Conservation (phyloP, 805 yeast species). For the Zygoascus flipseniorum region DNA sequence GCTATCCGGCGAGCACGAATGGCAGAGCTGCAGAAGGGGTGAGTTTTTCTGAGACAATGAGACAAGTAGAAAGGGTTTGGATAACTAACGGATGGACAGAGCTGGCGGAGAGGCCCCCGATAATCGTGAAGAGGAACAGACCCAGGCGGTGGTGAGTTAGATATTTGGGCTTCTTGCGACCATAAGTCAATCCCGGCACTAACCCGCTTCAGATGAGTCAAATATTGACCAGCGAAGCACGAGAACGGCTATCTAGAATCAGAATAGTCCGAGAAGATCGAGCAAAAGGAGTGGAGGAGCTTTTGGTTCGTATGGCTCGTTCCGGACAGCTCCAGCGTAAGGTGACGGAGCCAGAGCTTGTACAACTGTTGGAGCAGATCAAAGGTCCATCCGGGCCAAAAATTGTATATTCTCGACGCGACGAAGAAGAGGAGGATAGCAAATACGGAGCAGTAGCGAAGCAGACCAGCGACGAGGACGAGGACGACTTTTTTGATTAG, state of each 20-base stretch:
- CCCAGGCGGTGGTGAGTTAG: constrained; percentile 23
- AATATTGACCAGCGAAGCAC: constrained; percentile 70
- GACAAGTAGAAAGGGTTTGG: neutral
- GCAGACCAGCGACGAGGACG: constrained; percentile 29
- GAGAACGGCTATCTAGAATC: constrained; percentile 81
- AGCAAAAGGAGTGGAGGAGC: constrained; percentile 74
- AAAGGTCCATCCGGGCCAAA: constrained; percentile 53
- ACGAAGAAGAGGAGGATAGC: constrained; percentile 31
- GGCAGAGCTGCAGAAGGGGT: constrained; percentile 60
- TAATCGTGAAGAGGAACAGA: constrained; percentile 30
- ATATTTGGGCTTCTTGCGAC: no score
- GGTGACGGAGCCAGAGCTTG: constrained; percentile 74
- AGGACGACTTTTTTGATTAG: constrained; percentile 39
- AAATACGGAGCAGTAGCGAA: constrained; percentile 31
- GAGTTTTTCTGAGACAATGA: neutral
- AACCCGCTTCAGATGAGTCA: constrained; percentile 44
- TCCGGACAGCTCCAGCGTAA: constrained; percentile 70
- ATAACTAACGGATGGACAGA: neutral
- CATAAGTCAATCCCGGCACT: neutral
- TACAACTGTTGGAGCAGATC: constrained; percentile 72
- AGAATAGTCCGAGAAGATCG: constrained; percentile 86
- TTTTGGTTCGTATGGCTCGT: constrained; percentile 60
- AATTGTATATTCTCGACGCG: constrained; percentile 45
- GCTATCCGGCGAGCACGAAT: constrained; percentile 92
- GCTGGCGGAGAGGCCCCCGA: neutral